A percentile compares a stretch with the other conserved stretches of the same genome.
Evolutionary conservation across 345 rosid genomes (phyloP).

Genomic region (Murraya koenigii): DNA sequence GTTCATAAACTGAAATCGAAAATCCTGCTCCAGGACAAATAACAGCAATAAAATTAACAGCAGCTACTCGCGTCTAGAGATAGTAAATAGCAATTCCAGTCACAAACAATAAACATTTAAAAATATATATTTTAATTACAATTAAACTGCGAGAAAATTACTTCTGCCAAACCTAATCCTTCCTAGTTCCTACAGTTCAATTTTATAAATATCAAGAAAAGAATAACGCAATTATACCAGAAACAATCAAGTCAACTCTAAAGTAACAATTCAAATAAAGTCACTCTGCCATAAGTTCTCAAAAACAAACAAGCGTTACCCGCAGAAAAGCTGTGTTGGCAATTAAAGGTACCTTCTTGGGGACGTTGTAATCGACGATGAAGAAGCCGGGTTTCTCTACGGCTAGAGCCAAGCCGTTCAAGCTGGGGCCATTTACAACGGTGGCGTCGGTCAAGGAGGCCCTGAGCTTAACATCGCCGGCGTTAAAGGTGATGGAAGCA

Average conservation of each 20-base stretch:
- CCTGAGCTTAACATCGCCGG: constrained; percentile 69
- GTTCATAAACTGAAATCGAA: constrained; percentile 94
- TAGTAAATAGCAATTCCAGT: neutral
- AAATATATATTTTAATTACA: neutral
- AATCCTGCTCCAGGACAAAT: constrained; percentile 46
- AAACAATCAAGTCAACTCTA: neutral
- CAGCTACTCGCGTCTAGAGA: neutral
- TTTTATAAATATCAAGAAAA: neutral
- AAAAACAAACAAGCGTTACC: constrained; percentile 1
- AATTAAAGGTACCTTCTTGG: constrained; percentile 51
- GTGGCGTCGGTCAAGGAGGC: constrained; percentile 88
- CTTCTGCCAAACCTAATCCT: neutral
- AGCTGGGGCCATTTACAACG: constrained; percentile 67
- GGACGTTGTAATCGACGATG: constrained; percentile 74
- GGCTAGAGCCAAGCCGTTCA: constrained; percentile 69
- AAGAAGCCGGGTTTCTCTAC: constrained; percentile 87
- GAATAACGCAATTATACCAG: neutral
- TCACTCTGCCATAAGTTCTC: neutral
- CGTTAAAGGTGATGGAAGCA: constrained; percentile 51
- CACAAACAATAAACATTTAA: neutral
- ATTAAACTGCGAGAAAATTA: neutral
- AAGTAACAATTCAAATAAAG: neutral
- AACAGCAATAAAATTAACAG: neutral
- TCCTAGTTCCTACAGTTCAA: neutral
- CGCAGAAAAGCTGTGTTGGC: neutral